These are phyloP conservation scores for Ampelomyces quisqualis DNA, from an alignment of 2,329 filamentous ascomycete genomes.

Conservation along the genomic window DNA sequence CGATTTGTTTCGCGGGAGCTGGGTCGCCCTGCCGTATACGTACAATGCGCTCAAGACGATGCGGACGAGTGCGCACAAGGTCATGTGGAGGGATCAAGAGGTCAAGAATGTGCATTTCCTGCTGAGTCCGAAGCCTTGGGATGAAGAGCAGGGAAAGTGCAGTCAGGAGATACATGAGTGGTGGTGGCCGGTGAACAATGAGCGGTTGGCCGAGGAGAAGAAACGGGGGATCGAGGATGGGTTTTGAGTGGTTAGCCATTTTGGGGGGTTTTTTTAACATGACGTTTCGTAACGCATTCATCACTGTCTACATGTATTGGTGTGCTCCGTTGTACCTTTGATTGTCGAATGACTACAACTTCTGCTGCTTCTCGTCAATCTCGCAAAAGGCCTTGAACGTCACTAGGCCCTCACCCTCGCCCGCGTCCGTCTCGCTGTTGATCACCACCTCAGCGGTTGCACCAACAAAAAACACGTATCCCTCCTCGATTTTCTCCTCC, in stretches of 20 bases:
- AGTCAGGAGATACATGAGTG: slow-evolving; percentile 56
- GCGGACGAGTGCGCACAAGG: slow-evolving; percentile 56
- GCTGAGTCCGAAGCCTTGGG: slow-evolving; percentile 64
- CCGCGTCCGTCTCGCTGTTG: slow-evolving; percentile 60
- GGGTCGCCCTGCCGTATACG: slow-evolving; percentile 60
- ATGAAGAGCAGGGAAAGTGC: slow-evolving; percentile 51
- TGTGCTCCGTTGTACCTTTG: background rate
- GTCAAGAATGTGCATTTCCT: slow-evolving; percentile 67
- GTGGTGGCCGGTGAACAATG: slow-evolving; percentile 58
- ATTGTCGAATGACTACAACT: slow-evolving; percentile 19
- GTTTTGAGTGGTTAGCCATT: slow-evolving; percentile 42
- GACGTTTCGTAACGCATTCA: slow-evolving; percentile 1
- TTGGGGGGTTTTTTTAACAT: background rate
- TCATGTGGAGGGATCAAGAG: slow-evolving; percentile 61
- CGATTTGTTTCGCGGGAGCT: slow-evolving; percentile 59
- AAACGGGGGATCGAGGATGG: slow-evolving; percentile 52
- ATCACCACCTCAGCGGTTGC: slow-evolving; percentile 81
- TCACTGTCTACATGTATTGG: background rate
- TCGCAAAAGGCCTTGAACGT: slow-evolving; percentile 96
- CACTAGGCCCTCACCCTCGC: slow-evolving; percentile 65
- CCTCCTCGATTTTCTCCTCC: slow-evolving; percentile 62
- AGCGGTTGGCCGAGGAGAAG: slow-evolving; percentile 53
- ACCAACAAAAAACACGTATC: slow-evolving; percentile 66
- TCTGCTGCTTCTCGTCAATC: slow-evolving; percentile 49
- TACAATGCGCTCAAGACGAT: slow-evolving; percentile 65